Evolutionary conservation across 345 rosid species (phyloP).

Genomic region (Toxicodendron radicans): DNA sequence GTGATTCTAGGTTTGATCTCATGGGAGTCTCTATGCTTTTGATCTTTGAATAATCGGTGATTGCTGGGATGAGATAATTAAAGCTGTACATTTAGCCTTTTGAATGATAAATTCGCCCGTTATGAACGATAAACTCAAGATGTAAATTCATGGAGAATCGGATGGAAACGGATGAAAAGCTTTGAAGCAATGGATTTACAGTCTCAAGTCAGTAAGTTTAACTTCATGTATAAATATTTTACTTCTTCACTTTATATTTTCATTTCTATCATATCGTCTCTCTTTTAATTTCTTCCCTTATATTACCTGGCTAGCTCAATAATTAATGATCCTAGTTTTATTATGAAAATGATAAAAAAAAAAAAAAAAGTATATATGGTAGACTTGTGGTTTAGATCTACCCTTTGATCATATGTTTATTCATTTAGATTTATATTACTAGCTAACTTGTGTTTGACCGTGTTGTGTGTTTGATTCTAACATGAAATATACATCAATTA

Average conservation of each 20-base stretch:
- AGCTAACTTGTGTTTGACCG: not conserved
- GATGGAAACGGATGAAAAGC: not conserved
- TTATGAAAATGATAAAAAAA: not conserved
- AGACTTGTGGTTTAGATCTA: too few species aligned
- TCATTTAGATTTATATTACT: not conserved
- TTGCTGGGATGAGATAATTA: not conserved
- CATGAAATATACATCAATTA: too few species aligned
- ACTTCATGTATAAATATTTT: slow-evolving; percentile 1
- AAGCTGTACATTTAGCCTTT: not conserved
- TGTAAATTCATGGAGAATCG: slow-evolving; percentile 10
- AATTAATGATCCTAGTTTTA: not conserved
- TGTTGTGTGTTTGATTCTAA: not conserved
- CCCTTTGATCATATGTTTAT: slow-evolving; percentile 9
- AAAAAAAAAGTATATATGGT: too few species aligned
- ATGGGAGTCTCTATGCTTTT: slow-evolving; percentile 1
- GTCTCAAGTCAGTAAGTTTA: slow-evolving; percentile 12
- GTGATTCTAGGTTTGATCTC: not conserved
- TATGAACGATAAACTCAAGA: not conserved
- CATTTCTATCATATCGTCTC: not conserved
- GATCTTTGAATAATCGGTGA: slow-evolving; percentile 4
- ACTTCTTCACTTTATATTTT: not conserved
- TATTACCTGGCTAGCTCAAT: not conserved
- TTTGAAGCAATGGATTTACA: slow-evolving; percentile 4
- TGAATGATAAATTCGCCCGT: too few species aligned
- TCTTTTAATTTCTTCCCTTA: not conserved